Evolutionary conservation across 1,284 basidiomycete species (phyloP).

Genomic region (Omphalotus olearius): DNA sequence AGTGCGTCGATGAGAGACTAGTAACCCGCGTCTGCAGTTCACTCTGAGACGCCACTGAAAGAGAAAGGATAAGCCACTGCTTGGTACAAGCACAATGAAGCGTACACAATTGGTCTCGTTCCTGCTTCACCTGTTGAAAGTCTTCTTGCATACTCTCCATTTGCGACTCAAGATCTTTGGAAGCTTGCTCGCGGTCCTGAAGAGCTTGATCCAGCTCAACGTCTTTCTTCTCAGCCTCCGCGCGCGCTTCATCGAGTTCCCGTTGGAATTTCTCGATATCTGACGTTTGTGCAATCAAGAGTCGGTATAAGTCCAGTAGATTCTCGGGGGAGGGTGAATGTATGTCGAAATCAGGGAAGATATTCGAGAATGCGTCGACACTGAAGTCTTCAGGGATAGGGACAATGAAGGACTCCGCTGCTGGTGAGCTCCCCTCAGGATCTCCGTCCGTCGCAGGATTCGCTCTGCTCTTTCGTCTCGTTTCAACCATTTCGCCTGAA

Average conservation of each 20-base stretch:
- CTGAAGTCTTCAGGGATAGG: conserved; percentile 56
- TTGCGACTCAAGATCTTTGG: conserved; percentile 50
- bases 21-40: conserved; percentile 52
- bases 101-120: conserved; percentile 63
- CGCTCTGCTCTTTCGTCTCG: conserved; percentile 38
- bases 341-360: conserved; percentile 53
- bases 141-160: conserved; percentile 51
- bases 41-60: conserved; percentile 45
- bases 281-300: conserved; percentile 51
- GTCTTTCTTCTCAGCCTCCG: conserved; percentile 63
- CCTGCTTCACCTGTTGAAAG: conserved; percentile 46
- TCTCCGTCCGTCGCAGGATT: conserved; percentile 24
- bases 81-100: conserved; percentile 15
- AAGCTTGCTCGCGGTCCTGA: conserved; percentile 62
- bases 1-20: conserved; percentile 47
- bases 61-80: conserved; percentile 12
- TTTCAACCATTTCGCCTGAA: conserved; percentile 31
- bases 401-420: conserved; percentile 23
- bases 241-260: conserved; percentile 61
- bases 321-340: conserved; percentile 51
- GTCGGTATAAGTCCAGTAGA: conserved; percentile 56
- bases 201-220: conserved; percentile 76
- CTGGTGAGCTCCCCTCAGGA: conserved; percentile 1
- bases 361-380: conserved; percentile 46
- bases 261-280: conserved; percentile 50